Evolutionary conservation across 192 early-diverging fungal genomes (phyloP).

Genomic region (Blastocladiella britannica): DNA sequence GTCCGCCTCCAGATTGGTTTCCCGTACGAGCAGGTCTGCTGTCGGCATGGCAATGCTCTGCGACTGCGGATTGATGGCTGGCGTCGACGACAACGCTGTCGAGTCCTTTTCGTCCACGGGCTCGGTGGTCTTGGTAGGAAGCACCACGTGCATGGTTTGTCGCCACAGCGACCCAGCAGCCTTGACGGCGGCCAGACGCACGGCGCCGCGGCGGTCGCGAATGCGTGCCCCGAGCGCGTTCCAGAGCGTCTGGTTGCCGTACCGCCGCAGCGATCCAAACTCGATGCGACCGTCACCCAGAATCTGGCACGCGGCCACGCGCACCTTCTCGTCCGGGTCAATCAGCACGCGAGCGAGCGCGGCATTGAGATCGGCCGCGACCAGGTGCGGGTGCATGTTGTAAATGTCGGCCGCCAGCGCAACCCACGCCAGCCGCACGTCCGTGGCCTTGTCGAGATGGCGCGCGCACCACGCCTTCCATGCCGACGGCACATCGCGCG

Average conservation of each 20-base stretch:
- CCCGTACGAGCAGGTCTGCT: no score
- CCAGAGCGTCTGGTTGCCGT: neutral
- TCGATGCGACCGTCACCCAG: conserved; percentile 52
- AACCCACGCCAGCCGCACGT: conserved; percentile 54
- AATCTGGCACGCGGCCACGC: conserved; percentile 43
- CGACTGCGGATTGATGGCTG: neutral
- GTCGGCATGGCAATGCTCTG: no score
- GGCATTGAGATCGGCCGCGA: conserved; percentile 47
- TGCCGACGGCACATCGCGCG: conserved; percentile 47
- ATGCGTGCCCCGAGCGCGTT: neutral
- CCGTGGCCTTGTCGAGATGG: conserved; percentile 43
- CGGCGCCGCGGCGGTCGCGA: neutral
- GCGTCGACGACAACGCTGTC: no score
- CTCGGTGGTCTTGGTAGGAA: no score
- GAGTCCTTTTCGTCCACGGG: no score
- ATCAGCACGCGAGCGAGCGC: conserved; percentile 41
- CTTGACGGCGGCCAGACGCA: neutral
- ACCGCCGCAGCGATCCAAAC: conserved; percentile 15
- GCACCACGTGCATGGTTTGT: neutral
- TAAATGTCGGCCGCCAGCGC: conserved; percentile 40
- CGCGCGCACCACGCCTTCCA: conserved; percentile 75
- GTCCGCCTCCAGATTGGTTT: neutral
- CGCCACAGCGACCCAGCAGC: neutral
- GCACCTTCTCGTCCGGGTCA: conserved; percentile 87
- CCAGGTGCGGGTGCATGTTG: conserved; percentile 38